Conservation (phyloP, 1,284 basidiomycete genomes). For the Microbotryum saponariae region DNA sequence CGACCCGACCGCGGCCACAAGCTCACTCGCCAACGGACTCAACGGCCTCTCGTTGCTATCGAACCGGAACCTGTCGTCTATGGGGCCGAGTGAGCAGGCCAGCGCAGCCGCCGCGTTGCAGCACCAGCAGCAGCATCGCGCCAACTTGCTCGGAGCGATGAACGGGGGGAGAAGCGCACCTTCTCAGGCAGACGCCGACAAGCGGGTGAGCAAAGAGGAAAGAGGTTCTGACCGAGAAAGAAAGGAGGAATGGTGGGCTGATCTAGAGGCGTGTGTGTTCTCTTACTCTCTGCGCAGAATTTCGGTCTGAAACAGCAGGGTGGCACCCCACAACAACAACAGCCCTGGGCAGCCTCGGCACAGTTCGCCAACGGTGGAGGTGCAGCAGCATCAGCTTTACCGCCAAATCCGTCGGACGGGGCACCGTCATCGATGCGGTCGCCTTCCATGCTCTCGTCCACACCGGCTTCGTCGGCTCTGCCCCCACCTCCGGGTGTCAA, state of each 20-base stretch:
- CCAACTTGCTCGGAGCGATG: slow-evolving; percentile 34
- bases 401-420: slow-evolving; percentile 4
- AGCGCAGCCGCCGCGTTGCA: slow-evolving; percentile 31
- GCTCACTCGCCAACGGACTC: slow-evolving; percentile 8
- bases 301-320: neutral
- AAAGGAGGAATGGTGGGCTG: slow-evolving; percentile 5
- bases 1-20: no score
- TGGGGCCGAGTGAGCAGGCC: slow-evolving; percentile 28
- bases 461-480: no score
- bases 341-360: no score
- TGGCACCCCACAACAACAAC: slow-evolving; percentile 7
- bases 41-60: slow-evolving; percentile 21
- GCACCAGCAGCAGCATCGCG: slow-evolving; percentile 29
- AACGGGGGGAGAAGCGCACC: slow-evolving; percentile 18
- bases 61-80: slow-evolving; percentile 5
- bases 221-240: neutral
- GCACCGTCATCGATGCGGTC: slow-evolving; percentile 10
- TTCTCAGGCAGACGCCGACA: slow-evolving; percentile 12
- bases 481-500: slow-evolving; percentile 3
- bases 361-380: slow-evolving; percentile 16
- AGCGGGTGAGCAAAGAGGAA: slow-evolving; percentile 8
- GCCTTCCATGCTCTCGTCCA: no score
- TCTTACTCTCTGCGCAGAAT: neutral
- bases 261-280: neutral
- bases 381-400: slow-evolving; percentile 18